phyloP scores from a whole-genome alignment of 2,329 filamentous ascomycete species.

The Zymoseptoria pseudotritici region DNA sequence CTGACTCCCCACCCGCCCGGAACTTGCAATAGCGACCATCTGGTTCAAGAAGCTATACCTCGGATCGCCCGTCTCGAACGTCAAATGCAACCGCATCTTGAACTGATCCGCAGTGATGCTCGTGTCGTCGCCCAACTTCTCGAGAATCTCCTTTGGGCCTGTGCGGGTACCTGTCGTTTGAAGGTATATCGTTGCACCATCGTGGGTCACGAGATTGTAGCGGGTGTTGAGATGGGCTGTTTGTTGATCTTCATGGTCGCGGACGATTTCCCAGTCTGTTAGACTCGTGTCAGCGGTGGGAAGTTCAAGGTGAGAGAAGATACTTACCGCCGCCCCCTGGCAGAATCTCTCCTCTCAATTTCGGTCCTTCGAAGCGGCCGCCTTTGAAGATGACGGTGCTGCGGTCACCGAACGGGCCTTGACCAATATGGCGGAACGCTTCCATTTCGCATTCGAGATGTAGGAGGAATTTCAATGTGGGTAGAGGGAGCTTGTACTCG shows the following conservation, averaged over 20 bases:
- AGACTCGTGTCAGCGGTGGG: too few relatives aligned
- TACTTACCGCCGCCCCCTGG: slow-evolving; percentile 18
- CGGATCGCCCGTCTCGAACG: slow-evolving; percentile 23
- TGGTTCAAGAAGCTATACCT: slow-evolving; percentile 26
- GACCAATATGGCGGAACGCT: slow-evolving; percentile 16
- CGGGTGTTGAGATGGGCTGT: slow-evolving; percentile 25
- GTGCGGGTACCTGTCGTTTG: slow-evolving; percentile 25
- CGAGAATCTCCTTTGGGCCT: slow-evolving; percentile 16
- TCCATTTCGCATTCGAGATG: slow-evolving; percentile 23
- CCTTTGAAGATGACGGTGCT: slow-evolving; percentile 22
- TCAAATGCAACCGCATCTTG: slow-evolving; percentile 25
- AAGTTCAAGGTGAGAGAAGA: background rate
- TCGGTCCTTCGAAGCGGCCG: slow-evolving; percentile 19
- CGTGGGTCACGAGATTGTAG: slow-evolving; percentile 24
- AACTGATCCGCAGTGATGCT: slow-evolving; percentile 21
- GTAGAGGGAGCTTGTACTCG: slow-evolving; percentile 16
- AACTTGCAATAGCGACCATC: slow-evolving; percentile 18
- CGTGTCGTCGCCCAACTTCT: slow-evolving; percentile 20
- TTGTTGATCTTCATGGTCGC: slow-evolving; percentile 19
- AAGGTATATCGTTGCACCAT: slow-evolving; percentile 22
- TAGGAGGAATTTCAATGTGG: slow-evolving; percentile 18
- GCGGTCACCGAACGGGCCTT: slow-evolving; percentile 17
- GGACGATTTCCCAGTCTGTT: slow-evolving; percentile 20
- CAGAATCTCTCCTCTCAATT: slow-evolving; percentile 16
- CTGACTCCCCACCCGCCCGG: slow-evolving; percentile 15